phyloP scores from a whole-genome alignment of 345 rosid species.

The Xanthoceras sorbifolium region DNA sequence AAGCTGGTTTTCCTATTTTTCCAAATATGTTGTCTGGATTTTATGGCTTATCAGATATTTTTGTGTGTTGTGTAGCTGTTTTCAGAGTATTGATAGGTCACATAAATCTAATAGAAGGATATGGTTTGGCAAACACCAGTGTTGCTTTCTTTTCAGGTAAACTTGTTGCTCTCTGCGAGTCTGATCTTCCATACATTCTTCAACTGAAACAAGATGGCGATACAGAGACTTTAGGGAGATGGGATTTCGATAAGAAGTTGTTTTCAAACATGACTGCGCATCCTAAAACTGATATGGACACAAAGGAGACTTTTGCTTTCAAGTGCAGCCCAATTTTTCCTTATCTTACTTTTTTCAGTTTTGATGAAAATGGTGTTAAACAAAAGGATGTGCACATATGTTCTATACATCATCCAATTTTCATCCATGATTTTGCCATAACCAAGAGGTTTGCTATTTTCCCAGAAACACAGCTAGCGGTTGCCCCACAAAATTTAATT shows the following conservation, averaged over 20 bases:
- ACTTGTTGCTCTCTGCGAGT: conserved; percentile 24
- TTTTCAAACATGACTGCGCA: conserved; percentile 32
- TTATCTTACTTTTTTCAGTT: conserved; percentile 15
- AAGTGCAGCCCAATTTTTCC: conserved; percentile 3
- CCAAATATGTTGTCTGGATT: conserved; percentile 21
- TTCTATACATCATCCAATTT: conserved; percentile 10
- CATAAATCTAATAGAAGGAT: conserved; percentile 9
- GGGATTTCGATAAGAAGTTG: conserved; percentile 21
- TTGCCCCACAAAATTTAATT: not conserved
- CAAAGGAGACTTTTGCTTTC: conserved; percentile 30
- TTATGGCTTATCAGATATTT: not conserved
- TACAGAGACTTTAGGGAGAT: conserved; percentile 18
- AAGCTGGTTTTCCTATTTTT: conserved; percentile 19
- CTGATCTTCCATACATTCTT: conserved; percentile 26
- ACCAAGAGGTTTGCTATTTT: conserved; percentile 28
- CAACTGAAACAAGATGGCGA: conserved; percentile 17
- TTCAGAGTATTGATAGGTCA: conserved; percentile 18
- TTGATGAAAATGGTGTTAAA: conserved; percentile 22
- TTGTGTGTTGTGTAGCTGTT: not conserved
- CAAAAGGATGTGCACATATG: conserved; percentile 19
- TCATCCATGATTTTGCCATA: conserved; percentile 29
- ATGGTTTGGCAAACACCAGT: conserved; percentile 28
- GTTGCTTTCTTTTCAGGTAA: conserved; percentile 16
- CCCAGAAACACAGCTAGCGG: conserved; percentile 7
- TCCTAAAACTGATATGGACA: conserved; percentile 20